Evolutionary conservation across 108 stramenopile species (phyloP), one percentile per base, ranked within the genome.

Genomic region (Bacterosira constricta): DNA sequence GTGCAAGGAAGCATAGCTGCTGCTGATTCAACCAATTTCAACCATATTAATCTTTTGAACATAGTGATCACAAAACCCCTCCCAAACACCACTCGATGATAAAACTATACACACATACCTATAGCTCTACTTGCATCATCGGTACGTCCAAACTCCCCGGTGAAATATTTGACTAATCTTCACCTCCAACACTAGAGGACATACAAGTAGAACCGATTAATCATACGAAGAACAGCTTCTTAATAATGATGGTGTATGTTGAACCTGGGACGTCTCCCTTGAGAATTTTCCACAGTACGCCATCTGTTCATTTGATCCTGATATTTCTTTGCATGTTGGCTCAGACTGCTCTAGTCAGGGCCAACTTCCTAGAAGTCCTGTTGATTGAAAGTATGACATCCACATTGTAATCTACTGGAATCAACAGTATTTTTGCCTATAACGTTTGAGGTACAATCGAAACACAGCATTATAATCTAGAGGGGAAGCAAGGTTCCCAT

Each of bases 221-320:
- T 37, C 55, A 59, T 59, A 12, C 42, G 32, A 6, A 12, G 41
- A 5, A 41, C 29, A 1, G 69, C 69, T 0, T 50, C 27, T 0
- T 57, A 23, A n/a, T 71, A 71, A 49, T 65, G 63, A 6, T 31
- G 30, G 12, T 27, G n/a, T 46, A 65, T 65, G 12, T 30, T n/a
- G 9, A 35, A 38, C 52, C 66, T 36, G 10, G 54, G 37, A 2
- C 27, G 12, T 9, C 45, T 55, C 0, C 69, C 69, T 45, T 60
- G 17, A 0, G 58, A 17, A 0, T 17, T 13, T 26, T 71, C 69
- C 6, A 45, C 31, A 1, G 34, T 38, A 1, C 57, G 25, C 69
- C 69, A 71, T 35, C 69, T 6, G 29, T 71, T 71, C 69, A 71
- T 71, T n/a, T 25, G 45, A 25, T 71, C 44, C 32, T 45, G 6